Conservation (phyloP, 1,139 yeast species). For the Kodamaea anthophila region DNA sequence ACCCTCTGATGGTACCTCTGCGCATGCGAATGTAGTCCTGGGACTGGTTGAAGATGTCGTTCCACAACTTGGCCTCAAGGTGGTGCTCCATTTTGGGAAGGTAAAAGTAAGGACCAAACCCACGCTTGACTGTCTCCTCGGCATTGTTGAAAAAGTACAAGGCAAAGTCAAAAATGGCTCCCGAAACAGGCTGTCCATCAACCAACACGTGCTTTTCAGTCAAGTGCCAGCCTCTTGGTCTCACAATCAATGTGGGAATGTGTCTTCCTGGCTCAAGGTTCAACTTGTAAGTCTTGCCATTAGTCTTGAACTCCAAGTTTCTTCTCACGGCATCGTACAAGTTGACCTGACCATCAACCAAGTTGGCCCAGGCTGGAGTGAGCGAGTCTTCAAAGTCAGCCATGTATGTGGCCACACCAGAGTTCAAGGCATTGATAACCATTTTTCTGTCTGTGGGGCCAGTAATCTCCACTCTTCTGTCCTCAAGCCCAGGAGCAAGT, state of each 20-base stretch:
- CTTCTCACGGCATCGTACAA: constrained; percentile 81
- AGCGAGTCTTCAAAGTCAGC: constrained; percentile 93
- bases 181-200: constrained; percentile 72
- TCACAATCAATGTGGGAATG: constrained; percentile 70
- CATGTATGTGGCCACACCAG: constrained; percentile 89
- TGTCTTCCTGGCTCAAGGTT: constrained; percentile 48
- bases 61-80: constrained; percentile 26
- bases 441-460: constrained; percentile 90
- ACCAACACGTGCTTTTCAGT: constrained; percentile 65
- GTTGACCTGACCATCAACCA: constrained; percentile 86
- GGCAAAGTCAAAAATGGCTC: constrained; percentile 73
- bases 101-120: constrained; percentile 26
- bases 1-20: constrained; percentile 25
- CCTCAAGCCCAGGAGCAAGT: constrained; percentile 69
- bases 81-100: constrained; percentile 28
- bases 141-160: constrained; percentile 47
- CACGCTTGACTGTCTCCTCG: constrained; percentile 15
- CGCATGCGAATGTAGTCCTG: constrained; percentile 19
- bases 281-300: constrained; percentile 58
- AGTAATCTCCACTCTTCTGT: constrained; percentile 79
- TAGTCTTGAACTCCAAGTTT: constrained; percentile 50
- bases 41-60: constrained; percentile 22
- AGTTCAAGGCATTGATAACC: constrained; percentile 89
- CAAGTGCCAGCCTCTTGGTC: constrained; percentile 88
- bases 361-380: constrained; percentile 91